Base-by-base conservation (phyloP, 805 yeast genomes). In the Saturnispora quitensis region DNA sequence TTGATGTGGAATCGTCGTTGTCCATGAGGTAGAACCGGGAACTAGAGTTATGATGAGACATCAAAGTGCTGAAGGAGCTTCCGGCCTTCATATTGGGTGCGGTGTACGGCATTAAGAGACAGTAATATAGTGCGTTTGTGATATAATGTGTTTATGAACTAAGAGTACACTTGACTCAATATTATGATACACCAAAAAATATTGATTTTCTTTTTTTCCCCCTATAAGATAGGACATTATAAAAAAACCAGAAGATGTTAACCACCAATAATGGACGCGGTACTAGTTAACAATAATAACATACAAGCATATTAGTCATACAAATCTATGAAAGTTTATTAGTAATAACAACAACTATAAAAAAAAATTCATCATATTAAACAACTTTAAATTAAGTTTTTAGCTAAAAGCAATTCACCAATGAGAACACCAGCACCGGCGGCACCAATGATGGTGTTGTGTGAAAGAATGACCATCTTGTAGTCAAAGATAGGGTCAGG, bases 381-480 rank as follows among this genome's bases (percentile, higher is more conserved):
- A 22, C 18, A 25, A 34, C 17, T 40, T 67, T 77, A 89, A 56
- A 91, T 76, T 58, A 88, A 69, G 55, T 80, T 76, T 73, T 85
- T 89, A 54, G 90, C 90, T 54, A 78, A 70, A 61, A 93, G 76
- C 51, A 89, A 75, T 74, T 93, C 99, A 50, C 95, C 99, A 67
- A 93, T 93, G 69, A 93, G 80, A 55, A 93, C 77, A 69, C 99
- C 99, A 8, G 97, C 86, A 67, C 99, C 99, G 25, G 99, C 99
- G 64, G 99, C 99, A 65, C 99, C 99, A 59, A 93, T 88, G 62
- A 93, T 79, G 51, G 99, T 93, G 77, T 93, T 93, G 71, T 93
- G 99, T 27, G 97, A 90, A 58, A 93, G 74, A n/a, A 89, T 93
- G 51, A 93, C 97, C 90, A 93, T 91, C 73, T 93, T 93, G 74